A percentile compares a stretch with the other conserved stretches of the same genome.
Evolutionary conservation across 768 basidiomycete genomes (phyloP).

Genomic region (Mycena leptocephala): DNA sequence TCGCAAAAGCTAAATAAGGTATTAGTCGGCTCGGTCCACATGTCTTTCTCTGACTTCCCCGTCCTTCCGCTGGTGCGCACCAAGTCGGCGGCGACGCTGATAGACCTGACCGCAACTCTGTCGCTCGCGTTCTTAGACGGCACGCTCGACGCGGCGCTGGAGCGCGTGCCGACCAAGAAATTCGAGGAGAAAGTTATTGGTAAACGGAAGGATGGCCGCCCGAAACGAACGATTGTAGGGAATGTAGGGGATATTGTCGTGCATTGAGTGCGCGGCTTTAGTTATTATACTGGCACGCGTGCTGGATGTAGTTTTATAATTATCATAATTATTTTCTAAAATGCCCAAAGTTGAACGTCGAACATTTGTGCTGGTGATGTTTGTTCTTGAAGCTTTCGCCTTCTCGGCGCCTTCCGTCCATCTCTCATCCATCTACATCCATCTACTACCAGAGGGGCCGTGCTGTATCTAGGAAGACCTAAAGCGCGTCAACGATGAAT

Average conservation of each 20-base stretch:
- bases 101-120: constrained; percentile 54
- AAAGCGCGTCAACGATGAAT: constrained; percentile 53
- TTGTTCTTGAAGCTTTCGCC: background rate
- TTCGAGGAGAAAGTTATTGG: constrained; percentile 61
- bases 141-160: constrained; percentile 52
- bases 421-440: background rate
- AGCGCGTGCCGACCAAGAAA: constrained; percentile 46
- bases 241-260: constrained; percentile 62
- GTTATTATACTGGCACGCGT: too few species aligned
- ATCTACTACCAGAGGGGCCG: too few species aligned
- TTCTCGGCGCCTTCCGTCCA: background rate
- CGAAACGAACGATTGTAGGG: constrained; percentile 61
- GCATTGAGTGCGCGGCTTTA: constrained; percentile 32
- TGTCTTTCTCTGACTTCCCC: constrained; percentile 66
- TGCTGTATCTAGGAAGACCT: background rate
- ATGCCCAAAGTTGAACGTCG: too few species aligned
- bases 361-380: background rate
- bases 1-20: background rate
- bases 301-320: too few species aligned
- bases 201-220: constrained; percentile 61
- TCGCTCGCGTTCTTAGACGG: constrained; percentile 63
- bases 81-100: constrained; percentile 49
- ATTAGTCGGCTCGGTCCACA: constrained; percentile 62
- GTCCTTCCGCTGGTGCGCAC: constrained; percentile 59
- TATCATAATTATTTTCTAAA: too few species aligned